Conservation (phyloP, 2,329 filamentous ascomycete species). For the Arachnopeziza araneosa region DNA sequence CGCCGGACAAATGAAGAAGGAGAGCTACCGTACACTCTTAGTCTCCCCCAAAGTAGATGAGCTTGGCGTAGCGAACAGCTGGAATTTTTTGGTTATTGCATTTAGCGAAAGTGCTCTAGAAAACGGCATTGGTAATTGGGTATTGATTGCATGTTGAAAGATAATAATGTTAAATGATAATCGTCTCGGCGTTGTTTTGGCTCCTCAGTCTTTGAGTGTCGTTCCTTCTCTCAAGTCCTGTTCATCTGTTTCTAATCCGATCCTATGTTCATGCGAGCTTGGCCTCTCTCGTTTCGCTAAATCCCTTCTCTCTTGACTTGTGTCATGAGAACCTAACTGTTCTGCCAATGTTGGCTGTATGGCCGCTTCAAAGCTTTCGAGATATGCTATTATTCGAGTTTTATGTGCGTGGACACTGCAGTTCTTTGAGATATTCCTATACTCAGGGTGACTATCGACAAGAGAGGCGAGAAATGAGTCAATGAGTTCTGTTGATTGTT, state of each 20-base stretch:
- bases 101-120: background rate
- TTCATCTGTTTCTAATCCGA: background rate
- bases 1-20: slow-evolving; percentile 20
- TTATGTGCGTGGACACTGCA: too few species aligned
- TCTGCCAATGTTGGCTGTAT: too few species aligned
- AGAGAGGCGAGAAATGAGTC: too few species aligned
- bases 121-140: background rate
- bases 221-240: background rate
- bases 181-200: background rate
- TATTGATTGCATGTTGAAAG: background rate
- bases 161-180: background rate
- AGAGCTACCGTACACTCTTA: slow-evolving; percentile 26
- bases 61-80: background rate
- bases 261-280: background rate
- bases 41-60: slow-evolving; percentile 17
- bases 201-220: background rate
- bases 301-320: background rate
- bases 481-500: too few species aligned
- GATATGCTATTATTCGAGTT: too few species aligned
- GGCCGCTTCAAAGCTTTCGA: too few species aligned
- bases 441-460: too few species aligned
- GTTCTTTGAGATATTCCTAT: too few species aligned
- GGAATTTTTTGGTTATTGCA: background rate
- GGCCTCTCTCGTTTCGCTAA: background rate
- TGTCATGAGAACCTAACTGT: too few species aligned